These are phyloP conservation scores for Globisporangium splendens DNA, from an alignment of 352 stramenopile species.

Conservation along the genomic window DNA sequence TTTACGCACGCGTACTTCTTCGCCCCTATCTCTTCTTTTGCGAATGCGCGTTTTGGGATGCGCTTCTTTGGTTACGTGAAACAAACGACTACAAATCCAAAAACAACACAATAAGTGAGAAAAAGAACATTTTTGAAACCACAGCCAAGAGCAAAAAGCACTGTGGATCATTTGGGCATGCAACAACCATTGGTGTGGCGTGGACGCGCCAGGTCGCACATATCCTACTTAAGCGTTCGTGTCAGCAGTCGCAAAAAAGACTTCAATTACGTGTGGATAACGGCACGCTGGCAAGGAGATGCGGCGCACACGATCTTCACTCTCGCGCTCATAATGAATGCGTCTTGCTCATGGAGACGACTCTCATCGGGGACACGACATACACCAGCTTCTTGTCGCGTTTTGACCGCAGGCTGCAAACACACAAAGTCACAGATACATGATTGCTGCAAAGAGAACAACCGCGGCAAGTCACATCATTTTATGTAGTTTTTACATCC, in stretches of 20 bases:
- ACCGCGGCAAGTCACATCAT: background rate
- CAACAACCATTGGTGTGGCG: too few relatives aligned
- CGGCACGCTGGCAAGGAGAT: background rate
- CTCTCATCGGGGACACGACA: background rate
- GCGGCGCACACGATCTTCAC: background rate
- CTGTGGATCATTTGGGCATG: too few relatives aligned
- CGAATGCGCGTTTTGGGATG: background rate
- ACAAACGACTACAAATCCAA: background rate
- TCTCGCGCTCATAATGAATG: too few relatives aligned
- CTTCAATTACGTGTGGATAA: background rate
- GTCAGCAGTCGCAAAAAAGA: background rate
- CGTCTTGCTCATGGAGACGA: background rate
- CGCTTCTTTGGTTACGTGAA: background rate
- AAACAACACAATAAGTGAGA: background rate
- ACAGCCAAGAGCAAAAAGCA: background rate
- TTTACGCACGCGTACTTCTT: background rate
- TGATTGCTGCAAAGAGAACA: too few relatives aligned
- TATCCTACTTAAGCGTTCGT: background rate
- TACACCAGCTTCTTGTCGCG: too few relatives aligned
- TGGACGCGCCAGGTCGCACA: background rate
- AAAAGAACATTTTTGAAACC: conserved; percentile 1
- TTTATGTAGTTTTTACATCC: background rate
- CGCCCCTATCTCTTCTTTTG: background rate
- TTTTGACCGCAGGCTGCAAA: too few relatives aligned
- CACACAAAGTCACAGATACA: too few relatives aligned